Evolutionary conservation across 2,329 filamentous ascomycete genomes (phyloP), one percentile per base, ranked within the genome.

Genomic region (Neopestalotiopsis sp.): DNA sequence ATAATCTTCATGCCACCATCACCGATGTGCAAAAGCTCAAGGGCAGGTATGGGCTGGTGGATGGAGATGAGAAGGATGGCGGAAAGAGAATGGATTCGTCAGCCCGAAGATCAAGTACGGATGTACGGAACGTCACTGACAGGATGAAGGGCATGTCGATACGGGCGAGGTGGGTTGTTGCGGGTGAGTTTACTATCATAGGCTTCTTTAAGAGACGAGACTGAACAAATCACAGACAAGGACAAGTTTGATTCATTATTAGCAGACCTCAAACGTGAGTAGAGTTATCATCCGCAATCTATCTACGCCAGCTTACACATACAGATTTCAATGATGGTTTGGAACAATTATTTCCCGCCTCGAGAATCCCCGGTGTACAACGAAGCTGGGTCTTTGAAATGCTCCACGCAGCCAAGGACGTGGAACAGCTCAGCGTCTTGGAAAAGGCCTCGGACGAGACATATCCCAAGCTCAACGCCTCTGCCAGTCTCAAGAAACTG

Each of bases 241-340:
- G 82, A 83, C 57, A 84, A 84, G 71, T 84, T 84, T 59, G 78
- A 74, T 30, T 75, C 74, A 12, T 73, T 84, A 2, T 72, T 85
- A 3, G 74, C 72, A 30, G 81, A 85, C 70, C 72, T 84, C 60
- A 81, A 82, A 79, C 78, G 79, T 81, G 76, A 60, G 45, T 34
- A 28, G 34, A 38, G 34, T 38, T n/a, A 9, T n/a, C n/a, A 28
- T 3, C 17, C 40, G 13, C 34, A 42, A 13, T 17, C 32, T 10
- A 38, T 14, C n/a, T 34, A 20, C 3, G 1, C n/a, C n/a, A 63
- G n/a, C 38, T 45, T 24, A 14, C n/a, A 2, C 4, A 9, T 12
- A 20, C 71, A 80, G 83, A 84, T 74, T 84, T 82, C 74, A 85
- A 85, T 73, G 81, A 85, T 74, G 82, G 84, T 56, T 76, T 85